These are phyloP conservation scores for Ascocoryne sarcoides DNA, from an alignment of 2,329 filamentous ascomycete species.

Conservation along the genomic window DNA sequence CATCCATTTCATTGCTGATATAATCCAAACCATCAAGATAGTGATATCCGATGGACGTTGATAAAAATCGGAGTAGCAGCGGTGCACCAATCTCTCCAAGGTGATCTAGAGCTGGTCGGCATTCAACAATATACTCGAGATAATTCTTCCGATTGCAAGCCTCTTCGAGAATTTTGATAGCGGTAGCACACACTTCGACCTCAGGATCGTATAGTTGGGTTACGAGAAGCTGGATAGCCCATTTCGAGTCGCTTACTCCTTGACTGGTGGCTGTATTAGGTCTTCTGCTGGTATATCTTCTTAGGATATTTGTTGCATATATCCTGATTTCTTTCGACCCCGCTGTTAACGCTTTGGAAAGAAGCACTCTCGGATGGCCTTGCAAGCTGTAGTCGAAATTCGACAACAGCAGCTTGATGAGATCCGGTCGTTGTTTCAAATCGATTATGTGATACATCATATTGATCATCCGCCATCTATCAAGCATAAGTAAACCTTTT, in stretches of 20 bases:
- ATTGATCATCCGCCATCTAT: slow-evolving; percentile 96
- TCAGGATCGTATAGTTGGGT: slow-evolving; percentile 97
- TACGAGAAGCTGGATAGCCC: slow-evolving; percentile 95
- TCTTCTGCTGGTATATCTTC: slow-evolving; percentile 68
- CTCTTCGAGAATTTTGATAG: slow-evolving; percentile 95
- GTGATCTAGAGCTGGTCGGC: slow-evolving; percentile 87
- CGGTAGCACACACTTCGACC: slow-evolving; percentile 90
- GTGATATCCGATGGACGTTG: slow-evolving; percentile 93
- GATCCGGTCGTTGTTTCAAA: slow-evolving; percentile 78
- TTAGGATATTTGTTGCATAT: slow-evolving; percentile 74
- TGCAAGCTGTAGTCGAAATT: slow-evolving; percentile 88
- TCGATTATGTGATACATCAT: slow-evolving; percentile 99
- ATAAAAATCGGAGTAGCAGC: slow-evolving; percentile 82
- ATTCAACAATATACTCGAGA: slow-evolving; percentile 94
- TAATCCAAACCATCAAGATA: slow-evolving; percentile 96
- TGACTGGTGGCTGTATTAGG: slow-evolving; percentile 31
- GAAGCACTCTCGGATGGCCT: slow-evolving; percentile 82
- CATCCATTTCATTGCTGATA: slow-evolving; percentile 99
- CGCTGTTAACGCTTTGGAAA: slow-evolving; percentile 88
- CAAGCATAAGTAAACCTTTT: slow-evolving; percentile 80
- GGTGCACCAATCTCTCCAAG: slow-evolving; percentile 95
- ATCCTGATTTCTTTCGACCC: slow-evolving; percentile 89
- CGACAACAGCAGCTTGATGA: slow-evolving; percentile 79
- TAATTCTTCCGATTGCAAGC: slow-evolving; percentile 88
- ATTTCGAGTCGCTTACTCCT: slow-evolving; percentile 65